A percentile compares a stretch with the other conserved stretches of the same genome.
Conservation (phyloP, 1,139 yeast genomes). For the Diutina rugosa region DNA sequence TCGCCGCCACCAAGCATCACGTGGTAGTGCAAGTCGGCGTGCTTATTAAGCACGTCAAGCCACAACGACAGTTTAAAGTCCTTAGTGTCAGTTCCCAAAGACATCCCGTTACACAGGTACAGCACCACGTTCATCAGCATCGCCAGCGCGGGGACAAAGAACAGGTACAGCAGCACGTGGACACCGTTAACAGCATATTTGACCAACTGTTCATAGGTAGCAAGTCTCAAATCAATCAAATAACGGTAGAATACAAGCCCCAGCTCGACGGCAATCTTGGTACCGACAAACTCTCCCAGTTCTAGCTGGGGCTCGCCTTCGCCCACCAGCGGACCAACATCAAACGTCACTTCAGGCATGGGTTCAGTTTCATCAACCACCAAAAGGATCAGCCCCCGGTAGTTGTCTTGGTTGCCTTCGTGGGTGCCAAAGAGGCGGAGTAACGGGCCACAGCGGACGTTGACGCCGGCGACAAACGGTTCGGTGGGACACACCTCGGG, state of each 20-base stretch:
- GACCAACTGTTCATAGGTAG: constrained; percentile 41
- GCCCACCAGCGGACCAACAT: constrained; percentile 4
- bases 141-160: constrained; percentile 42
- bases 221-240: constrained; percentile 34
- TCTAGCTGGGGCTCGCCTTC: constrained; percentile 19
- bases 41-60: constrained; percentile 70
- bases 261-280: constrained; percentile 22
- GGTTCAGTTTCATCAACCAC: constrained; percentile 31
- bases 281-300: constrained; percentile 34
- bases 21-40: constrained; percentile 54
- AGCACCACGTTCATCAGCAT: constrained; percentile 73
- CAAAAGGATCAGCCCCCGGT: constrained; percentile 54
- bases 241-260: constrained; percentile 55
- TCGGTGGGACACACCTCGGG: constrained; percentile 16
- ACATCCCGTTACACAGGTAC: constrained; percentile 89
- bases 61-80: constrained; percentile 67
- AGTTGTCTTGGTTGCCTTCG: constrained; percentile 30
- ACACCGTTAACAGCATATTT: constrained; percentile 28
- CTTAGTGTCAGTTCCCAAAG: constrained; percentile 55
- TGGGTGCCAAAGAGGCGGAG: constrained; percentile 28
- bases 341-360: neutral
- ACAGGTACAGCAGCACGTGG: constrained; percentile 14
- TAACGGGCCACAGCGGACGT: neutral
- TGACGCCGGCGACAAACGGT: neutral
- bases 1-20: constrained; percentile 98